Conservation (phyloP, 352 stramenopile genomes). For the Phytopythium vexans region DNA sequence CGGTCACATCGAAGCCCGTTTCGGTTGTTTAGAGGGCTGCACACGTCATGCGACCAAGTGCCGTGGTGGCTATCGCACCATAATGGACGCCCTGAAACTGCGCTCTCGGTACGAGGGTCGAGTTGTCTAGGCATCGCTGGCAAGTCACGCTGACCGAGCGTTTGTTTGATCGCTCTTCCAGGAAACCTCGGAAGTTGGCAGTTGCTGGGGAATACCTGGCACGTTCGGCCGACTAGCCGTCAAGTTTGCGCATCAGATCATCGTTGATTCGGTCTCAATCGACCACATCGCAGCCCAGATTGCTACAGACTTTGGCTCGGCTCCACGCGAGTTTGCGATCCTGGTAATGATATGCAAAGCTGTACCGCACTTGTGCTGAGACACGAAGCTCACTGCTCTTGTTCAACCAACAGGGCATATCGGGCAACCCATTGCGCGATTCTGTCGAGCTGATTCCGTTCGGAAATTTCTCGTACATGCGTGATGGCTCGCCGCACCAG, state of each 20-base stretch:
- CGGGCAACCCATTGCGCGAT: constrained; percentile 31
- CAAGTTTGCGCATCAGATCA: constrained; percentile 61
- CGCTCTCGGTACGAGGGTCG: constrained; percentile 52
- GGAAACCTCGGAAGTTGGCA: constrained; percentile 85
- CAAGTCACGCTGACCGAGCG: neutral
- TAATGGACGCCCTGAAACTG: constrained; percentile 72
- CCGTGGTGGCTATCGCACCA: constrained; percentile 78
- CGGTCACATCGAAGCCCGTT: constrained; percentile 39
- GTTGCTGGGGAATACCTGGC: constrained; percentile 71
- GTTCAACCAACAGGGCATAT: constrained; percentile 34
- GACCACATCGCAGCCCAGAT: constrained; percentile 78
- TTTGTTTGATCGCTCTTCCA: constrained; percentile 10
- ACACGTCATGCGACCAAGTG: constrained; percentile 46
- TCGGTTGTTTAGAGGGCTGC: constrained; percentile 27
- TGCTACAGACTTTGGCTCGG: constrained; percentile 65
- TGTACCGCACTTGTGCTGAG: constrained; percentile 1
- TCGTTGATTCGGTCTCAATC: constrained; percentile 66
- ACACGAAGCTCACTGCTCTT: neutral
- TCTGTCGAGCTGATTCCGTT: constrained; percentile 54
- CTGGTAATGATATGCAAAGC: constrained; percentile 23
- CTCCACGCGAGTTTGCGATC: constrained; percentile 61
- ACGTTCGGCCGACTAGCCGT: constrained; percentile 66
- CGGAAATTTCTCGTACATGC: constrained; percentile 72
- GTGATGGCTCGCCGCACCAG: constrained; percentile 48
- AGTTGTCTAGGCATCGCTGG: constrained; percentile 1